These are phyloP conservation scores for Vanrija humicola DNA, from an alignment of 1,284 basidiomycete genomes.

Conservation along the genomic window DNA sequence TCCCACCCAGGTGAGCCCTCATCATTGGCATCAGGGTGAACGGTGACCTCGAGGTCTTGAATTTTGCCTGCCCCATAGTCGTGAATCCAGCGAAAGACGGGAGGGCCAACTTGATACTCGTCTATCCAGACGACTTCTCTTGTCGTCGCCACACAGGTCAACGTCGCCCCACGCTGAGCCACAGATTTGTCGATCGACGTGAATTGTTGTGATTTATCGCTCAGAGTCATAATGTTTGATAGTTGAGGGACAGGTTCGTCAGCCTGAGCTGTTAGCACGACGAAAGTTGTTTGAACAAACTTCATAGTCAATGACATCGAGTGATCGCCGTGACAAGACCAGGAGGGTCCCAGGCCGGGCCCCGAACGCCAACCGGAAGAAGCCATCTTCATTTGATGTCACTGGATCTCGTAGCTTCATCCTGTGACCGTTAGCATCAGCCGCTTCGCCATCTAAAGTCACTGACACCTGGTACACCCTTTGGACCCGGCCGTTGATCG, in stretches of 20 bases:
- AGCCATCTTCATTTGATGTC: slow-evolving; percentile 16
- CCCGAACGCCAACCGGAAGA: slow-evolving; percentile 35
- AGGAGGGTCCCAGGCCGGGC: slow-evolving; percentile 26
- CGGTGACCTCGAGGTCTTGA: slow-evolving; percentile 18
- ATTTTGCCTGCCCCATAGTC: slow-evolving; percentile 18
- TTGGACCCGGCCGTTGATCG: background rate
- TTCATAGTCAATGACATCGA: slow-evolving; percentile 25
- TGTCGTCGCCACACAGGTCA: slow-evolving; percentile 27
- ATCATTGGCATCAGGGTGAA: background rate
- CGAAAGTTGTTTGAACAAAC: slow-evolving; percentile 9
- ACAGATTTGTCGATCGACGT: slow-evolving; percentile 30
- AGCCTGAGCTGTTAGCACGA: background rate
- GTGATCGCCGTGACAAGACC: slow-evolving; percentile 23
- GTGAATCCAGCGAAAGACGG: slow-evolving; percentile 30
- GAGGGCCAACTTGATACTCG: slow-evolving; percentile 10
- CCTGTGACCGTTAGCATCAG: slow-evolving; percentile 7
- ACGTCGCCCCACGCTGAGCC: slow-evolving; percentile 6
- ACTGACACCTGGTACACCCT: slow-evolving; percentile 19
- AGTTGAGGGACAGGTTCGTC: background rate
- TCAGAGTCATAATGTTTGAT: background rate
- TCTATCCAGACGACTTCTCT: slow-evolving; percentile 37
- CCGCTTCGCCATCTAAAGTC: too few relatives aligned
- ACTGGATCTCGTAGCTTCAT: slow-evolving; percentile 19
- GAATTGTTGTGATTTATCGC: slow-evolving; percentile 17
- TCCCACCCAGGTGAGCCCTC: background rate